A percentile compares a stretch with the other conserved stretches of the same genome.
Evolutionary conservation across 2,329 filamentous ascomycete genomes (phyloP).

Genomic region (Hymenotorrendiella dingleyae): DNA sequence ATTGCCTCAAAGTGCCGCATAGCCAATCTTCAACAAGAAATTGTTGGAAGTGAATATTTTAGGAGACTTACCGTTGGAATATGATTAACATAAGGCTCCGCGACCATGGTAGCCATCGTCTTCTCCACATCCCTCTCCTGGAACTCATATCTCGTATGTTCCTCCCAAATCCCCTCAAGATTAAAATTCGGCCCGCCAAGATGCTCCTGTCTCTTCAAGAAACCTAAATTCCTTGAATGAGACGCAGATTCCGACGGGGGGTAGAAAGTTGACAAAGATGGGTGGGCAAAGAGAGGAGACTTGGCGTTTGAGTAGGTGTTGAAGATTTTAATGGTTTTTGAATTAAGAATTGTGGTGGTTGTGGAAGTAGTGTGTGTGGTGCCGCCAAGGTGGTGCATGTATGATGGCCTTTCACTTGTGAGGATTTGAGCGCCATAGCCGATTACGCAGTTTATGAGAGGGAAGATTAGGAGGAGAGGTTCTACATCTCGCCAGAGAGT

Average conservation of each 20-base stretch:
- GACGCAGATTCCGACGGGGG: conserved; percentile 39
- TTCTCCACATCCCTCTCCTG: conserved; percentile 59
- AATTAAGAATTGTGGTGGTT: background rate
- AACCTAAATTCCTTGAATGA: conserved; percentile 61
- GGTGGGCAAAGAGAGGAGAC: conserved; percentile 12
- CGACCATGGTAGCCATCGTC: conserved; percentile 78
- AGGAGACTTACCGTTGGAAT: conserved; percentile 57
- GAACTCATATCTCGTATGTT: conserved; percentile 70
- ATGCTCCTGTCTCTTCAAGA: conserved; percentile 58
- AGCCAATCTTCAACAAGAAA: too few relatives aligned
- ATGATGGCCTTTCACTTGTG: too few relatives aligned
- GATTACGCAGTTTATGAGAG: conserved; percentile 1
- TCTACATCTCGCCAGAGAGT: background rate
- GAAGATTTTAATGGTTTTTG: too few relatives aligned
- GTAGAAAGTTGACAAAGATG: conserved; percentile 9
- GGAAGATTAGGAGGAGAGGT: background rate
- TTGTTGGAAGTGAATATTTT: too few relatives aligned
- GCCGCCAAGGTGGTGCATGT: conserved; percentile 6
- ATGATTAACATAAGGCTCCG: conserved; percentile 74
- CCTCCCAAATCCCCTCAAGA: conserved; percentile 72
- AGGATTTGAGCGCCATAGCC: too few relatives aligned
- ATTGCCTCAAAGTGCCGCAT: too few relatives aligned
- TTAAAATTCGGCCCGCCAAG: conserved; percentile 64
- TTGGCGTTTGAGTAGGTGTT: conserved; percentile 8
- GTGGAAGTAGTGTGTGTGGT: background rate